phyloP scores from a whole-genome alignment of 1,284 basidiomycete genomes.

The Puccinia brachypodii region DNA sequence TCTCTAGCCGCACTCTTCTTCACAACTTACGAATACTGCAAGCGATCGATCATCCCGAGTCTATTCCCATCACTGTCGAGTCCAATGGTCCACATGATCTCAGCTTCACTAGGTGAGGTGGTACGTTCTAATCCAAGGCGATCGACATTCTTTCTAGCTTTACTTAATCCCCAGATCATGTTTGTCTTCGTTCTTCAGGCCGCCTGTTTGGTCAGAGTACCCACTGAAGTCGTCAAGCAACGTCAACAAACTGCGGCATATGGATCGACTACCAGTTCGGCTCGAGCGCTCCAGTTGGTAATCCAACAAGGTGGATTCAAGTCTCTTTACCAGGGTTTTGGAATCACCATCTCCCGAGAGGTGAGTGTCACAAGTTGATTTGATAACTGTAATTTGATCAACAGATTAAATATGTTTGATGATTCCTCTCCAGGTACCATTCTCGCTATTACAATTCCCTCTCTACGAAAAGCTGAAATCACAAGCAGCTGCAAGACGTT shows the following conservation, averaged over 20 bases:
- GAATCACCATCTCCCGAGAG: constrained; percentile 74
- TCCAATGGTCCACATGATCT: constrained; percentile 73
- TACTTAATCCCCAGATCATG: background rate
- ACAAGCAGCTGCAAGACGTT: constrained; percentile 61
- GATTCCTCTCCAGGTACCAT: constrained; percentile 71
- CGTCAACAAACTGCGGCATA: constrained; percentile 74
- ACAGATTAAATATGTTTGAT: no score
- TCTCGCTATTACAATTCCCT: constrained; percentile 96
- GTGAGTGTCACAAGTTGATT: no score
- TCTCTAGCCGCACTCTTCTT: constrained; percentile 93
- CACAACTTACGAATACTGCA: constrained; percentile 86
- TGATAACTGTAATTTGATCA: no score
- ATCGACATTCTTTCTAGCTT: background rate
- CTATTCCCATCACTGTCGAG: constrained; percentile 60
- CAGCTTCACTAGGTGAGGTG: constrained; percentile 79
- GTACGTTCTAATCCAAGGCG: constrained; percentile 60
- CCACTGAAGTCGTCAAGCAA: constrained; percentile 90
- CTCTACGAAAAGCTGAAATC: constrained; percentile 86
- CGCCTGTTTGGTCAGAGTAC: constrained; percentile 88
- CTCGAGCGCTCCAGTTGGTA: constrained; percentile 60
- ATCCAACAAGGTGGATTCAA: constrained; percentile 65
- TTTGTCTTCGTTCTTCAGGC: constrained; percentile 61
- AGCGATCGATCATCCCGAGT: constrained; percentile 64
- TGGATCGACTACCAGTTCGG: constrained; percentile 63
- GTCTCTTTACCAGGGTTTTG: constrained; percentile 78